These are phyloP conservation scores for Spergularia marina DNA, from an alignment of 148 eudicot species.

Conservation along the genomic window DNA sequence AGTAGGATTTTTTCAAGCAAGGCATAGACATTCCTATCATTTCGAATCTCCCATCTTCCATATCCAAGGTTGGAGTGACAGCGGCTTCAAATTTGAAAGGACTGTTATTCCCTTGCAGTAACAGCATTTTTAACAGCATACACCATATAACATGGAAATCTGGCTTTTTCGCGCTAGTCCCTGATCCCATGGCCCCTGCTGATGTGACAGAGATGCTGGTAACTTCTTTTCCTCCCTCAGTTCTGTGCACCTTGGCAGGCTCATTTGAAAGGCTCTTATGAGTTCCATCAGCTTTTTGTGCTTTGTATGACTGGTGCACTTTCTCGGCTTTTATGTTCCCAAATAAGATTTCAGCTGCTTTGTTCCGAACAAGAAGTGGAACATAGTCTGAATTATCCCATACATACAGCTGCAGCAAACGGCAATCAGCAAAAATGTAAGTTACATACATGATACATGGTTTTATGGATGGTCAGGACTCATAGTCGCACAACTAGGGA, in stretches of 20 bases:
- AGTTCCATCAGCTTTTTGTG: constrained; percentile 26
- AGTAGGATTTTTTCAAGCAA: constrained; percentile 1
- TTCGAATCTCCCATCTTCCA: constrained; percentile 70
- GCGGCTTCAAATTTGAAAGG: constrained; percentile 54
- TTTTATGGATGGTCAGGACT: too few species aligned
- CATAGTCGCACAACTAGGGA: too few species aligned
- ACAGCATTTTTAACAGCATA: constrained; percentile 47
- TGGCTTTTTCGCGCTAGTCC: constrained; percentile 8
- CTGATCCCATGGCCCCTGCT: constrained; percentile 5
- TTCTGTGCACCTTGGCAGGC: constrained; percentile 6
- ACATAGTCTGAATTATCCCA: constrained; percentile 73
- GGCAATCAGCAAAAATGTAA: too few species aligned
- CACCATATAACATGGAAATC: constrained; percentile 67
- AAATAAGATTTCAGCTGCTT: constrained; percentile 72
- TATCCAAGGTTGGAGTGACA: constrained; percentile 43
- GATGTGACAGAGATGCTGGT: too few species aligned
- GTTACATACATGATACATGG: too few species aligned
- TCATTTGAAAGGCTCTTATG: constrained; percentile 6
- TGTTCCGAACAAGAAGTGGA: constrained; percentile 65
- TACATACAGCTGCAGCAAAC: constrained; percentile 60
- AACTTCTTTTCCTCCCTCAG: not conserved
- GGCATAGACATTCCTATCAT: constrained; percentile 55
- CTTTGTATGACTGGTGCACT: constrained; percentile 48
- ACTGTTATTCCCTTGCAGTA: constrained; percentile 56
- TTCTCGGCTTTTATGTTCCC: constrained; percentile 71